phyloP scores from a whole-genome alignment of 495 filamentous ascomycete genomes.

The Cladorrhinum samala region DNA sequence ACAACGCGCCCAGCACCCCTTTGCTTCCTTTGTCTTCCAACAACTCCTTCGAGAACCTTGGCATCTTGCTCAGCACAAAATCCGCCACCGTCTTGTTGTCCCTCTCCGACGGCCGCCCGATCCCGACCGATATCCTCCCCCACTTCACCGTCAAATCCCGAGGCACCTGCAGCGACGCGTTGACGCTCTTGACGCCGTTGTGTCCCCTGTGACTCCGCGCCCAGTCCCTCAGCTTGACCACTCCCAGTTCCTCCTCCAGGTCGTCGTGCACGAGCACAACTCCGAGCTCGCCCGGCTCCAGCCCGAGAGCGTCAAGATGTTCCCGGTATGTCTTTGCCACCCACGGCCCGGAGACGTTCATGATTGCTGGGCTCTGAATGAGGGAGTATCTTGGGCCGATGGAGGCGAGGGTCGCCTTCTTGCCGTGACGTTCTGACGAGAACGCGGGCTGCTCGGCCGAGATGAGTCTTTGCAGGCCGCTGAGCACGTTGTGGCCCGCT shows the following conservation, averaged over 20 bases:
- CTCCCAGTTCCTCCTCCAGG: conserved; percentile 62
- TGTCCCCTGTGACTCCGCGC: conserved; percentile 65
- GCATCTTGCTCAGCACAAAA: conserved; percentile 65
- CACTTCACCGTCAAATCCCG: conserved; percentile 23
- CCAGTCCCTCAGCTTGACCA: conserved; percentile 51
- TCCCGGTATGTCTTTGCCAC: conserved; percentile 41
- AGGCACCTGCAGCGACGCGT: conserved; percentile 37
- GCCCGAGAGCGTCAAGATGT: conserved; percentile 23
- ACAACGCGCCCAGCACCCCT: conserved; percentile 46
- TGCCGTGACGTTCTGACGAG: conserved; percentile 30
- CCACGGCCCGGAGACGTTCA: conserved; percentile 68
- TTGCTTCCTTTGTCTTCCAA: conserved; percentile 46
- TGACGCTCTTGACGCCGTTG: conserved; percentile 69
- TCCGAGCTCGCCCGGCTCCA: conserved; percentile 30
- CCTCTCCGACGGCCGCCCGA: conserved; percentile 59
- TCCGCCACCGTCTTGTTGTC: conserved; percentile 52
- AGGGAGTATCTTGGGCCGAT: conserved; percentile 51
- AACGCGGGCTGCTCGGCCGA: conserved; percentile 40
- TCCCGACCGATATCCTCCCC: conserved; percentile 59
- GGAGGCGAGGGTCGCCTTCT: conserved; percentile 35
- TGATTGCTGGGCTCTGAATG: conserved; percentile 61
- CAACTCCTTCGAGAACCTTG: conserved; percentile 35
- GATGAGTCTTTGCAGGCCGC: conserved; percentile 44
- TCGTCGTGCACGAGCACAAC: conserved; percentile 82
- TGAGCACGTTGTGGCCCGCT: conserved; percentile 68